Base-by-base conservation (phyloP, 768 basidiomycete species). In the Tylopilus intermedius region DNA sequence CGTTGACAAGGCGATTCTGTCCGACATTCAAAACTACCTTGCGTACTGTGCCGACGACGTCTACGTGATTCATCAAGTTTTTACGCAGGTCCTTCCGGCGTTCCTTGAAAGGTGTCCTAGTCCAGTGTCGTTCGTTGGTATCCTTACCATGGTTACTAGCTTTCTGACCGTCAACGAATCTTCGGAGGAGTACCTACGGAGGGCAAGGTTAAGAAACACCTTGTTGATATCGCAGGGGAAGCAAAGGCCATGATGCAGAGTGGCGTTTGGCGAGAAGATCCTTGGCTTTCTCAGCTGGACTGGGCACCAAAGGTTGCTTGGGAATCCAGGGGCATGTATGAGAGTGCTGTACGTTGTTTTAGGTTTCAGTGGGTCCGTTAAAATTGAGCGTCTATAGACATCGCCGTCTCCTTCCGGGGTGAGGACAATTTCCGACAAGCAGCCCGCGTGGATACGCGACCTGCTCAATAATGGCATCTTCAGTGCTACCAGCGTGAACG, bases 91-190 rank as follows among this genome's bases (percentile, higher is more conserved):
- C 27, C 79, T 96, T 7, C 94, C 94, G 0, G 76, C 82, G 0
- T 99, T 95, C 65, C 76, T 93, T 40, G 65, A 75, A 27, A 82
- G 82, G 5, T 99, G 94, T 68, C 93, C 94, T 0, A 89, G 87
- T 65, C 96, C 94, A 0, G 94, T 90, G 2, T 88, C 90, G 1
- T 97, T 97, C 65, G 86, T 93, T 0, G 94, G 95, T 5, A 79
- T 94, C 26, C 71, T 94, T 40, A 82, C 82, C 4, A 98, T 99
- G 96, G 90, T 91, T 1, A 90, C 86, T 15, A 85, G 89, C 47
- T 90, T 97, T 62, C 74, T 99, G 39, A 86, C 92, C 1, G 93
- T 98, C 45, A 89, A 98, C 65, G 77, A 92, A 60, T 77, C 80
- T 48, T 98, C 95, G 96, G 83, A 94, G 56, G 71, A 72, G 11